Evolutionary conservation across 805 yeast genomes (phyloP).

Genomic region (Candida montana): DNA sequence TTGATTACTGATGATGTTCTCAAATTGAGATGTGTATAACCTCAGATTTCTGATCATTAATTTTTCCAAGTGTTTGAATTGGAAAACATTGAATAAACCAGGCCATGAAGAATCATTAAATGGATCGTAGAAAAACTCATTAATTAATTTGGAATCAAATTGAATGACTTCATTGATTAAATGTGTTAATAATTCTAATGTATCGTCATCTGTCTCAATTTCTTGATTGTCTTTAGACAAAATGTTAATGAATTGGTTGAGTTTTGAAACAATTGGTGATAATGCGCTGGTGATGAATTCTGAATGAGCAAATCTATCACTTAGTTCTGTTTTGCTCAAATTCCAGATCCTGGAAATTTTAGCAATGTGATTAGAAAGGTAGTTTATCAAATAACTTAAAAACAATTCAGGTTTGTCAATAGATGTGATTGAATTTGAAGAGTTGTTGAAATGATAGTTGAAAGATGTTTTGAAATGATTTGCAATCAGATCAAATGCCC

Average conservation of each 20-base stretch:
- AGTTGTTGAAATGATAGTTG: conserved; percentile 45
- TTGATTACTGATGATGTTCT: conserved; percentile 33
- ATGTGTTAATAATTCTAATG: conserved; percentile 23
- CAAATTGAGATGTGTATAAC: conserved; percentile 39
- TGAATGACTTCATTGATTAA: conserved; percentile 35
- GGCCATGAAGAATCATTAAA: conserved; percentile 26
- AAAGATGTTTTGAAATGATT: conserved; percentile 44
- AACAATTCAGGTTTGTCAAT: conserved; percentile 50
- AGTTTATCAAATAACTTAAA: conserved; percentile 42
- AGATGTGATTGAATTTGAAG: conserved; percentile 38
- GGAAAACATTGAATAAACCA: conserved; percentile 22
- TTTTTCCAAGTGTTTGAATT: conserved; percentile 28
- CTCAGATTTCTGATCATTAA: conserved; percentile 47
- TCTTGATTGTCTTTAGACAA: conserved; percentile 20
- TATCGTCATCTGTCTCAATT: too few relatives aligned
- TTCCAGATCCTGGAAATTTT: conserved; percentile 37
- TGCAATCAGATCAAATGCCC: conserved; percentile 45
- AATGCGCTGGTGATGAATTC: conserved; percentile 32
- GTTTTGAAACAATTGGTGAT: conserved; percentile 40
- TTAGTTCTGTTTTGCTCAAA: conserved; percentile 25
- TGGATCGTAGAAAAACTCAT: conserved; percentile 38
- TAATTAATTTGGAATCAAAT: conserved; percentile 32
- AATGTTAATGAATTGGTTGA: conserved; percentile 25
- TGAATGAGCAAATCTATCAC: conserved; percentile 32
- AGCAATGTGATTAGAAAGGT: conserved; percentile 35